Percentiles rank a stretch among this genome's conserved stretches.
phyloP scores from a whole-genome alignment of 768 basidiomycete genomes.

The Podaxis pistillaris region DNA sequence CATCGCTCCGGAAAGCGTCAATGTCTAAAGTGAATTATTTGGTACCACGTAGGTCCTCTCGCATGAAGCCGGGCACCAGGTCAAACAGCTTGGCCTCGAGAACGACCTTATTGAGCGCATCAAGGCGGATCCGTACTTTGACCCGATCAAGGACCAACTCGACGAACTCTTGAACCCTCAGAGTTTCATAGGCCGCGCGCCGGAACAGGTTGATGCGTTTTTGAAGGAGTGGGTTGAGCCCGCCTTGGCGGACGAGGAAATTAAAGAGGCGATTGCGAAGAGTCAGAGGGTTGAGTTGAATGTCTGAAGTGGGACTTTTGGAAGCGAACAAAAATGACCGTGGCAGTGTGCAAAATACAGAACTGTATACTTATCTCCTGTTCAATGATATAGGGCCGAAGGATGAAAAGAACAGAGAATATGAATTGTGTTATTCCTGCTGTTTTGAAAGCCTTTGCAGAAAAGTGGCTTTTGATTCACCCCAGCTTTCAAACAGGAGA shows the following conservation, averaged over 20 bases:
- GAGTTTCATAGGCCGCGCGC: slow-evolving; percentile 92
- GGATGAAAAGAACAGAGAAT: too few relatives aligned
- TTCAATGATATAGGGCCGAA: too few relatives aligned
- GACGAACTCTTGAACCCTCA: slow-evolving; percentile 78
- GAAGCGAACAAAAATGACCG: not conserved
- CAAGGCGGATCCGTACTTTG: slow-evolving; percentile 80
- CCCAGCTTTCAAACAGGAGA: too few relatives aligned
- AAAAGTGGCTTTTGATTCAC: too few relatives aligned
- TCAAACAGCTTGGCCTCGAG: slow-evolving; percentile 91
- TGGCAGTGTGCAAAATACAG: not conserved
- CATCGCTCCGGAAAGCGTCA: not conserved
- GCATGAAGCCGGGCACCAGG: slow-evolving; percentile 91
- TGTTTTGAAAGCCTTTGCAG: too few relatives aligned
- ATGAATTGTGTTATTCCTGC: too few relatives aligned
- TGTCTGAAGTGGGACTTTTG: slow-evolving; percentile 36
- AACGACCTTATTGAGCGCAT: slow-evolving; percentile 95
- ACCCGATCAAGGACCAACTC: slow-evolving; percentile 78
- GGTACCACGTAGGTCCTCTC: slow-evolving; percentile 65
- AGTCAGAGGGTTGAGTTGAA: slow-evolving; percentile 63
- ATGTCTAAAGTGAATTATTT: not conserved
- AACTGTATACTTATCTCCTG: too few relatives aligned
- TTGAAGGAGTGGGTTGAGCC: slow-evolving; percentile 84
- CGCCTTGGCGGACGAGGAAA: slow-evolving; percentile 61
- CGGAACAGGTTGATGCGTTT: slow-evolving; percentile 92
- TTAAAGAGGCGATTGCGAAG: slow-evolving; percentile 49